Evolutionary conservation across 176 grass and related monocot genomes (phyloP), one percentile per base, ranked within the genome.

Genomic region (Neostapfia colusana): DNA sequence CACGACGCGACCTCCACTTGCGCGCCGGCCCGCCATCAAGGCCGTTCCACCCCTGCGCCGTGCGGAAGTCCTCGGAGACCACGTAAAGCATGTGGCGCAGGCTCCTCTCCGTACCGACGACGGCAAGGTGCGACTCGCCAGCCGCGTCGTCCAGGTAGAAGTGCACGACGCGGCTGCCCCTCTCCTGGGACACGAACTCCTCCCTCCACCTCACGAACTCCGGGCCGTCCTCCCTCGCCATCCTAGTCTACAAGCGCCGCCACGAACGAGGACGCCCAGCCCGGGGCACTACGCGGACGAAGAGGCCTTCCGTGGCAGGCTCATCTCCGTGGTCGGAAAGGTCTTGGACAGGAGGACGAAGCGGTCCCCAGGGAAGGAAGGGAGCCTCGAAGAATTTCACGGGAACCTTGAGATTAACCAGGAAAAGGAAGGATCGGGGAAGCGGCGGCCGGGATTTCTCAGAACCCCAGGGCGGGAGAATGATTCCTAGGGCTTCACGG

Each of bases 11-110:
- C 25, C 96, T 68, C 96, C 96, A 99, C 81, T 99, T 99, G 69
- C 87, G 87, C 3, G 79, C 68, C 16, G 83, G 68, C 27, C 74
- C 87, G 13, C 76, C 67, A 3, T 82, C 81, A 28, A 64, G 53
- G 12, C 56, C 76, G 20, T 84, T 65, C n/a, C 57, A 65, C 1
- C 65, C 86, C 77, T 74, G 76, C 34, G 62, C 43, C 71, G 68
- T 53, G 31, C 64, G 81, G 72, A 99, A 99, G 23, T 99, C 89
- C 25, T 99, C 96, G 0, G 89, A 86, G 13, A 93, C 89, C 1
- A 99, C 92, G 46, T 95, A 95, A 48, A 95, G 83, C 96, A 99
- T 99, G 83, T 99, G 96, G 48, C 96, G 83, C 54, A 99, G 85
- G 83, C 96, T 99, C 74, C 96, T 87, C 74, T 99, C 96, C 0